Conservation (phyloP, 2,329 filamentous ascomycete genomes). For the Neonectria magnoliae region DNA sequence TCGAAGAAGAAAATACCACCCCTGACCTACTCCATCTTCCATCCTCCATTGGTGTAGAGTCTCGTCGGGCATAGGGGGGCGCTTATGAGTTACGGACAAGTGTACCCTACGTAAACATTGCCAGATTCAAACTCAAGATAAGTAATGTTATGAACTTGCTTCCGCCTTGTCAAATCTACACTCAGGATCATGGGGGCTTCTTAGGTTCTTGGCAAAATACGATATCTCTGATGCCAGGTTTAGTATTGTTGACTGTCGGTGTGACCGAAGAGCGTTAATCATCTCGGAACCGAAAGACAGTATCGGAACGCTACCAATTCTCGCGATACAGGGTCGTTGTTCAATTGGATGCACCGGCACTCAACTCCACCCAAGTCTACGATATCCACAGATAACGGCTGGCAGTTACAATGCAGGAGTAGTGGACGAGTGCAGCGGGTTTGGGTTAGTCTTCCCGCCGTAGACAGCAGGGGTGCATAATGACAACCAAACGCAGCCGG, state of each 20-base stretch:
- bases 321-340: neutral
- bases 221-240: neutral
- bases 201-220: neutral
- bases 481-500: neutral
- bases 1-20: no score
- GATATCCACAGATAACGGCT: conserved; percentile 9
- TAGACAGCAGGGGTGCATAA: neutral
- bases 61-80: no score
- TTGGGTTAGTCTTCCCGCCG: neutral
- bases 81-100: no score
- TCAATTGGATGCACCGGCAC: conserved; percentile 4
- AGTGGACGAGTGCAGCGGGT: neutral
- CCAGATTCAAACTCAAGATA: conserved; percentile 9
- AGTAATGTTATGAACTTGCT: neutral
- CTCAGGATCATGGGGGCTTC: neutral
- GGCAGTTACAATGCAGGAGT: neutral
- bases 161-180: neutral
- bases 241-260: neutral
- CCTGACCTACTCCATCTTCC: neutral
- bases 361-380: neutral
- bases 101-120: no score
- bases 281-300: conserved; percentile 1
- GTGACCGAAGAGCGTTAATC: neutral
- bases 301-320: conserved; percentile 4
- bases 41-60: no score